Evolutionary conservation across 164 flowering plant species (phyloP).

Genomic region (Piper longum): DNA sequence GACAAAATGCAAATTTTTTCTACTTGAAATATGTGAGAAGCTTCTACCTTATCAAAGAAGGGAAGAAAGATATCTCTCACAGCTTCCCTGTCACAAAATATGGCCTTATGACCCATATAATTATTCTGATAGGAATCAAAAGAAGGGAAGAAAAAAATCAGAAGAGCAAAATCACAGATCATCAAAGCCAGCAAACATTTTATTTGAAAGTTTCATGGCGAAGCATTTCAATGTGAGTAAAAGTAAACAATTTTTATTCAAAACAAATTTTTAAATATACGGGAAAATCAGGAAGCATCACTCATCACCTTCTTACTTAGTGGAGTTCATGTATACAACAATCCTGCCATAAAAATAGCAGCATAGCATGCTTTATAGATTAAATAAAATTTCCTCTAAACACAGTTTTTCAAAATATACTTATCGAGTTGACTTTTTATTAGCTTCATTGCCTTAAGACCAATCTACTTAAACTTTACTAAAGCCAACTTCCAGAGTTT

Average conservation of each 20-base stretch:
- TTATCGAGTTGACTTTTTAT: neutral
- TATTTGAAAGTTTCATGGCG: neutral
- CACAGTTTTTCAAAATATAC: neutral
- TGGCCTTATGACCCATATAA: constrained; percentile 6
- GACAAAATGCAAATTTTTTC: no score
- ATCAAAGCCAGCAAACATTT: neutral
- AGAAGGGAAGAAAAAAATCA: constrained; percentile 3
- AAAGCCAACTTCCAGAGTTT: neutral
- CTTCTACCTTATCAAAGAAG: constrained; percentile 53
- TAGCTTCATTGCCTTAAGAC: neutral
- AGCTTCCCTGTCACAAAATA: constrained; percentile 48
- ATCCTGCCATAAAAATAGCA: neutral
- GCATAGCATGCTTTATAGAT: neutral
- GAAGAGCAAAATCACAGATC: neutral
- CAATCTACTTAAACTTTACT: neutral
- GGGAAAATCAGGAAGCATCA: no score
- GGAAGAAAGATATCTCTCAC: constrained; percentile 47
- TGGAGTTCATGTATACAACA: no score
- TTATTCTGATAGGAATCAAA: constrained; percentile 3
- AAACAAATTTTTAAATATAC: no score
- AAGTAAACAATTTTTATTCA: no score
- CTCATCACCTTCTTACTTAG: no score
- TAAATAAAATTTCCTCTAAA: neutral
- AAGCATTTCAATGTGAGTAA: neutral
- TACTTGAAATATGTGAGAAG: neutral